Base-by-base conservation (phyloP, 768 basidiomycete species). In the Lanmaoa rubissima region DNA sequence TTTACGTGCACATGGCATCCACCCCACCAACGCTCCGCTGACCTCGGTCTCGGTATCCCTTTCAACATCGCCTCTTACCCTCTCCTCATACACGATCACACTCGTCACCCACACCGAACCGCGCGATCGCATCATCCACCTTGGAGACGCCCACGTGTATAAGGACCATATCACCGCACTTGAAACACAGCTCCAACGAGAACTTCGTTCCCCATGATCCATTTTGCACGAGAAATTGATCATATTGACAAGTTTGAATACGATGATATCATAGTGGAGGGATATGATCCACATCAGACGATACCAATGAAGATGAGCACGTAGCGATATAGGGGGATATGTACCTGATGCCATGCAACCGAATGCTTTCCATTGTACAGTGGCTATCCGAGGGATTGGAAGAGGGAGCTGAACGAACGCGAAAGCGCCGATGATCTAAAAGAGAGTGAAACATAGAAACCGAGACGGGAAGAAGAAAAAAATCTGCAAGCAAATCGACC, bases 11-110 rank as follows among this genome's bases (percentile, higher is more conserved):
- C 21, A 24, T 24, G 21, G 21, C 21, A 24, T 24, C 21, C 21
- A 24, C 21, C 21, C 21, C 3, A 24, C 21, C 21, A 24, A 24
- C 21, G 21, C 21, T 24, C 21, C 21, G 21, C 21, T 24, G 21
- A 24, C 21, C 21, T 24, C 21, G 21, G 21, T 24, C 21, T 24
- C 21, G 21, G 21, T 24, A 24, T 24, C 21, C 21, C 21, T 0
- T 99, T 99, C 83, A 99, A 98, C 74, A 98, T 99, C 73, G 96
- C 96, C 14, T 98, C 97, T 0, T 99, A 99, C 73, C 91, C 96
- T 6, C 83, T 99, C 21, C 84, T 99, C 52, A 97, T 94, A 98
- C 73, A 94, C 98, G 92, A 84, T 99, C 61, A 95, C 96, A n/a
- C 87, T 84, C 26, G 85, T 97, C 55, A 98, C 96, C 14, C 79